Base-by-base conservation (phyloP, 2,329 filamentous ascomycete species). In the Hymenoscyphus repandus region DNA sequence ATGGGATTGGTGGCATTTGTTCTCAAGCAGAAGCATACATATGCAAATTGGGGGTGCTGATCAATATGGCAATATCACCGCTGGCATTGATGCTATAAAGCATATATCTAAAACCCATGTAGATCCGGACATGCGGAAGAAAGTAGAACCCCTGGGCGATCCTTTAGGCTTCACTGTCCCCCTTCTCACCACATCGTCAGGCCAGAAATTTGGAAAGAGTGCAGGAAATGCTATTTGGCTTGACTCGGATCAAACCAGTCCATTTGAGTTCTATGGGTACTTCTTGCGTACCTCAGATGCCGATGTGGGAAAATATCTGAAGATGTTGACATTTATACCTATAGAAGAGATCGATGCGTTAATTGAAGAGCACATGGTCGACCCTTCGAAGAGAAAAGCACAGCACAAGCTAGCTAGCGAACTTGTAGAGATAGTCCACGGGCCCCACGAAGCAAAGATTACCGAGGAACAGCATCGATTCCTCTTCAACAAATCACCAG, bases 1-100 rank as follows among this genome's bases (percentile, higher is more conserved):
- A 18, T 97, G 91, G 86, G 93, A 99, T 68, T 99, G 91, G 81
- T 97, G 89, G 88, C 78, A 88, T 60, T 78, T 97, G 72, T 95
- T 88, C 54, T 77, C 80, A 42, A 75, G 77, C 20, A 78, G 76
- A 46, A 76, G 78, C 43, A 76, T 90, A 9, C 85, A 91, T 64
- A 79, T 97, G 66, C 90, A 99, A 70, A 88, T 99, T 47, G 93
- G 93, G 51, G 93, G 93, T 36, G 90, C 90, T 6, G 93, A 99
- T 66, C 93, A 99, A 71, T 97, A 86, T 66, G 93, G 93, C 56
- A 99, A 99, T 70, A 97, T 99, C 58, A 79, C 95, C 27, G 84
- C 91, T 11, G 93, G 93, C 44, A 85, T 93, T 64, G 89, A 96
- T 53, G 81, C 87, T 2, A 79, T 97, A 62, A 92, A 91, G 68